These are phyloP conservation scores for Zopfia rhizophila DNA, from an alignment of 2,329 filamentous ascomycete genomes.

Conservation along the genomic window DNA sequence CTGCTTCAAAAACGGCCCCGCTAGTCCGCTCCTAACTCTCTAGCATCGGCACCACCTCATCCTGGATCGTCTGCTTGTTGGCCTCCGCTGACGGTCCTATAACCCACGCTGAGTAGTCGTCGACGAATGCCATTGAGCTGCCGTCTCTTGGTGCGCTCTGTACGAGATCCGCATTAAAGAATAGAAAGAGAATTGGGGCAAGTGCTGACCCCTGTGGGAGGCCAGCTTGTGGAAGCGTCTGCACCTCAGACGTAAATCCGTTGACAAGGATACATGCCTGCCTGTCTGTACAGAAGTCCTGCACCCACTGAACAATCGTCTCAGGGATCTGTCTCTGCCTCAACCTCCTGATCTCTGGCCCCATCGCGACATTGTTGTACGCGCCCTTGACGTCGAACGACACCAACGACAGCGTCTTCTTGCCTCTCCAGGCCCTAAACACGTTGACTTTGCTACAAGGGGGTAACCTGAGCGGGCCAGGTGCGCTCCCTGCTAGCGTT, in stretches of 20 bases:
- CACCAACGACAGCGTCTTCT: constrained; percentile 9
- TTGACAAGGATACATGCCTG: constrained; percentile 27
- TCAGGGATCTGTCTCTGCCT: constrained; percentile 17
- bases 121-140: constrained; percentile 36
- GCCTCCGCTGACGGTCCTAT: constrained; percentile 21
- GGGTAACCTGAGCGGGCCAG: too few species aligned
- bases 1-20: constrained; percentile 44
- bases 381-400: constrained; percentile 22
- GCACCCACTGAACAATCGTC: constrained; percentile 31
- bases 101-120: constrained; percentile 39
- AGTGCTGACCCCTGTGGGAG: constrained; percentile 27
- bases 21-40: constrained; percentile 40
- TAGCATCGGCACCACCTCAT: constrained; percentile 21
- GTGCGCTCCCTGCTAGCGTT: too few species aligned
- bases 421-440: constrained; percentile 20
- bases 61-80: constrained; percentile 28
- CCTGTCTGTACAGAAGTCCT: constrained; percentile 37
- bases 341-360: neutral
- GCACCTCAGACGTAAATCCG: constrained; percentile 11
- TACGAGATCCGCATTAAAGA: constrained; percentile 35
- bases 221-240: constrained; percentile 21
- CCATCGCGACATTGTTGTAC: constrained; percentile 45
- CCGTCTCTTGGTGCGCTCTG: constrained; percentile 21
- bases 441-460: too few species aligned
- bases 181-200: constrained; percentile 29